A percentile compares a stretch with the other conserved stretches of the same genome.
These are phyloP conservation scores for Flaveria trinervia DNA, from an alignment of 129 eudicot genomes.

Conservation along the genomic window DNA sequence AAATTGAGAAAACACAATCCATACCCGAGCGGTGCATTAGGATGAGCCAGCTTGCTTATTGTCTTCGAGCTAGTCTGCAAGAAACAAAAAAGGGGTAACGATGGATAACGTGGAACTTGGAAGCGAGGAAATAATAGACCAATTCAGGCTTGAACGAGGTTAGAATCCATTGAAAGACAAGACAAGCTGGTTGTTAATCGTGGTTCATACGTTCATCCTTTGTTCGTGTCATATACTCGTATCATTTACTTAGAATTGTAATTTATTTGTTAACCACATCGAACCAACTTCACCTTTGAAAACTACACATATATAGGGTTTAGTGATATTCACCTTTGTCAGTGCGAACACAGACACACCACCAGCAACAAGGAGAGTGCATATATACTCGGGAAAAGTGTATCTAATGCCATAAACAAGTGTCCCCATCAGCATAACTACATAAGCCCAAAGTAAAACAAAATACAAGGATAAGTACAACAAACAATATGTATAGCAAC, in stretches of 20 bases:
- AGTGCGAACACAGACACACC: conserved; percentile 94
- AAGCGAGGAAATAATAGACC: too few species aligned
- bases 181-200: neutral
- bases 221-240: neutral
- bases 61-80: conserved; percentile 93
- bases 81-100: neutral
- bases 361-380: conserved; percentile 91
- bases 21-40: conserved; percentile 94
- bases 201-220: neutral
- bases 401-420: conserved; percentile 90
- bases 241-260: neutral
- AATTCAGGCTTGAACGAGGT: too few species aligned
- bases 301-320: neutral
- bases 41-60: conserved; percentile 83
- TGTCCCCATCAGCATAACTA: conserved; percentile 98
- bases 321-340: conserved; percentile 53
- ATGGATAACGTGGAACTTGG: neutral
- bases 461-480: neutral
- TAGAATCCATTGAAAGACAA: too few species aligned
- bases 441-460: conserved; percentile 19
- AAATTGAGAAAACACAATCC: conserved; percentile 86
- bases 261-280: neutral
- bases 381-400: conserved; percentile 76
- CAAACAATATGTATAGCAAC: neutral
- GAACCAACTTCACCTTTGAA: neutral